A percentile compares a stretch with the other conserved stretches of the same genome.
Evolutionary conservation across 2,329 filamentous ascomycete species (phyloP).

Genomic region (Pseudogymnoascus sp.): DNA sequence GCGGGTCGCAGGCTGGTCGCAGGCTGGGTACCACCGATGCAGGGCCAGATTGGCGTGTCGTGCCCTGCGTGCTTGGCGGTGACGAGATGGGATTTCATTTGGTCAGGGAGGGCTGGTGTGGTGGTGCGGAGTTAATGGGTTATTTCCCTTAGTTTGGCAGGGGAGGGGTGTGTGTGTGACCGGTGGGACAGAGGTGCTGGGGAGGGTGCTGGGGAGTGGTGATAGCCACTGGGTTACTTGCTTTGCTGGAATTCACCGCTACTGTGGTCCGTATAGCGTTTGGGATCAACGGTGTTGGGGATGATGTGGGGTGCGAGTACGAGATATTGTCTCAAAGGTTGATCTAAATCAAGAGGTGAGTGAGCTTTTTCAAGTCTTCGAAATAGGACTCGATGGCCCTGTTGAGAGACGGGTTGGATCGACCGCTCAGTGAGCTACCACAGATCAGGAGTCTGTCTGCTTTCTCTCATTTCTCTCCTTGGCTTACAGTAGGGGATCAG

Average conservation of each 20-base stretch:
- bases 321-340: background rate
- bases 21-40: background rate
- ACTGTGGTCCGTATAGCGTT: background rate
- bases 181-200: background rate
- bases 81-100: background rate
- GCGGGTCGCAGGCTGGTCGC: background rate
- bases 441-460: background rate
- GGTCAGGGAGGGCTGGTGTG: background rate
- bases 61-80: background rate
- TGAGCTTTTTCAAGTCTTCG: background rate
- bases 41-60: background rate
- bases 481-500: background rate
- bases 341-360: background rate
- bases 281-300: background rate
- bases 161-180: background rate
- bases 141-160: background rate
- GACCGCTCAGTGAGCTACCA: background rate
- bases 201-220: background rate
- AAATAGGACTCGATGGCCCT: background rate
- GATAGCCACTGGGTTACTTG: background rate
- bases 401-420: background rate
- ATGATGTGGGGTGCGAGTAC: background rate
- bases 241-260: background rate
- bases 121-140: background rate
- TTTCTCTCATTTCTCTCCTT: background rate